Evolutionary conservation across 768 basidiomycete species (phyloP).

Genomic region (Suillus brevipes): DNA sequence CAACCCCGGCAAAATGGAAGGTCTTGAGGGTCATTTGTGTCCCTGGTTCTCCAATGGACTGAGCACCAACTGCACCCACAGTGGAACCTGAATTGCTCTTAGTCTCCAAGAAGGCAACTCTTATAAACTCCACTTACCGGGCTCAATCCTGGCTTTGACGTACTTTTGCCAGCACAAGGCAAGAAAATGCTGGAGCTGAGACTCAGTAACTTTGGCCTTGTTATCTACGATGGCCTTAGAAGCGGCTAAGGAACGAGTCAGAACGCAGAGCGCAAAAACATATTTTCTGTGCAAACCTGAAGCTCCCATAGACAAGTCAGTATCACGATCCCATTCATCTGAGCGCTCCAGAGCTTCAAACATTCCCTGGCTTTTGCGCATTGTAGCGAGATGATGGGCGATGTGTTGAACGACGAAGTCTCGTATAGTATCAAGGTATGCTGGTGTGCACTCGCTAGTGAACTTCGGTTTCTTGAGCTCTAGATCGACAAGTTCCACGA

Average conservation of each 20-base stretch:
- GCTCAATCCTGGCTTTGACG: slow-evolving; percentile 94
- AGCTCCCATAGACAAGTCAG: slow-evolving; percentile 75
- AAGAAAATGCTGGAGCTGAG: slow-evolving; percentile 78
- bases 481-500: slow-evolving; percentile 67
- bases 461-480: slow-evolving; percentile 62
- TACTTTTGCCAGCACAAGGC: slow-evolving; percentile 90
- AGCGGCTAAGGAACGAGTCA: slow-evolving; percentile 43
- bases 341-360: slow-evolving; percentile 75
- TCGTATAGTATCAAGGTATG: slow-evolving; percentile 68
- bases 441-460: slow-evolving; percentile 65
- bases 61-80: slow-evolving; percentile 97
- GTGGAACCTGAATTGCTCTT: slow-evolving; percentile 69
- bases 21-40: slow-evolving; percentile 99
- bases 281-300: slow-evolving; percentile 48
- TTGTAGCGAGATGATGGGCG: slow-evolving; percentile 60
- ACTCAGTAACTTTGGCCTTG: slow-evolving; percentile 82
- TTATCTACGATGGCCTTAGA: slow-evolving; percentile 84
- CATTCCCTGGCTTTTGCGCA: slow-evolving; percentile 76
- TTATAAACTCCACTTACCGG: slow-evolving; percentile 48
- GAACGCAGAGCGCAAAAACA: slow-evolving; percentile 3
- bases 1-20: slow-evolving; percentile 99
- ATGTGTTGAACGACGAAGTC: slow-evolving; percentile 71
- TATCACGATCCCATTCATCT: slow-evolving; percentile 75
- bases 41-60: slow-evolving; percentile 98
- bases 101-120: neutral